A percentile compares a stretch with the other conserved stretches of the same genome.
phyloP scores from a whole-genome alignment of 495 filamentous ascomycete genomes.

The Tuber aestivum region DNA sequence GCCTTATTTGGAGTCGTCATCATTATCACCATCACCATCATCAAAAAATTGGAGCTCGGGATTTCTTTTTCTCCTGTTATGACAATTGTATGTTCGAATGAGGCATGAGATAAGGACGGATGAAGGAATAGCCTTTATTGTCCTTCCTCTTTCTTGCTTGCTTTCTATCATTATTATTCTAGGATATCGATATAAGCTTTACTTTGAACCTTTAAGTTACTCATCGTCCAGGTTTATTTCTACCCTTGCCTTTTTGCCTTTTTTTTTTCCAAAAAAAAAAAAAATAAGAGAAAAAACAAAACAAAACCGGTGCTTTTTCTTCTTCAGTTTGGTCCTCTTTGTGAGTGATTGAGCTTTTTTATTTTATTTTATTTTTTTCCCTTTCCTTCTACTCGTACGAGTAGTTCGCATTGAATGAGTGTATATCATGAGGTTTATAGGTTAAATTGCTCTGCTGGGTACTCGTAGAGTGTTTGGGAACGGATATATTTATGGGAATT shows the following conservation, averaged over 20 bases:
- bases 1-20: neutral
- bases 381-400: too few relatives aligned
- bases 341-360: constrained; percentile 2
- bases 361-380: neutral
- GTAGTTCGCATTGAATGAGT: neutral
- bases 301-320: constrained; percentile 8
- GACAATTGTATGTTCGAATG: neutral
- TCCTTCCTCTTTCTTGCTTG: neutral
- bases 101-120: neutral
- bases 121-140: neutral
- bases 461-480: neutral
- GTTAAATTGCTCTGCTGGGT: neutral
- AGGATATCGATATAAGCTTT: neutral
- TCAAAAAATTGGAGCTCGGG: neutral
- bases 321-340: constrained; percentile 6
- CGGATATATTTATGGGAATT: neutral
- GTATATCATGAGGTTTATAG: neutral
- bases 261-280: too few relatives aligned
- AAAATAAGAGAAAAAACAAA: too few relatives aligned
- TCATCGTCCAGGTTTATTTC: neutral
- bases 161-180: neutral
- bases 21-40: neutral
- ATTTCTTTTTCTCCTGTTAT: neutral
- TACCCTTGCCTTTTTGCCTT: neutral
- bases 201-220: neutral